phyloP scores from a whole-genome alignment of 371 early-diverging fungal species.

The Mortierella sp. region DNA sequence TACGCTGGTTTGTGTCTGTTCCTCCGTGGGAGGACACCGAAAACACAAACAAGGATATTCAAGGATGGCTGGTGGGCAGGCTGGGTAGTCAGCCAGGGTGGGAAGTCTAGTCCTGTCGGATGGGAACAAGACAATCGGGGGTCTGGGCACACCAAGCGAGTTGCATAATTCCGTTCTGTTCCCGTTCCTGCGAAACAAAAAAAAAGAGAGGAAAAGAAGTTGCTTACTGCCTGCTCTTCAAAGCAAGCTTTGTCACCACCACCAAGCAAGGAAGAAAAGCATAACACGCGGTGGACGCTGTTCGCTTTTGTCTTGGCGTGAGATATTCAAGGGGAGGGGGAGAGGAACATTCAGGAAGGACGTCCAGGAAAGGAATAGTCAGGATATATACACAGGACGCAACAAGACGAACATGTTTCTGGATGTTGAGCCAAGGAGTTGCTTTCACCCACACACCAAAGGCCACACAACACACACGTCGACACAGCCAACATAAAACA shows the following conservation, averaged over 20 bases:
- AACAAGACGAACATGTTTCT: background rate
- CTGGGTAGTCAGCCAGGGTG: background rate
- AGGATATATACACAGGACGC: background rate
- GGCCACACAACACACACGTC: background rate
- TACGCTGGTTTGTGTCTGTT: background rate
- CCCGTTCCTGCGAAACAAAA: conserved; percentile 3
- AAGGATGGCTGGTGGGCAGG: background rate
- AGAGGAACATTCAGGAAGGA: conserved; percentile 2
- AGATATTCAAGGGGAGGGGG: background rate
- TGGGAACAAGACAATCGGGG: conserved; percentile 1
- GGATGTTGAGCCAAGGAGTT: conserved; percentile 5
- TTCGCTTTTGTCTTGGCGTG: background rate
- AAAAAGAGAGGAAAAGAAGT: background rate
- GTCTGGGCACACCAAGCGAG: conserved; percentile 5
- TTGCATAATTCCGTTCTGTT: conserved; percentile 8
- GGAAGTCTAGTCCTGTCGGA: background rate
- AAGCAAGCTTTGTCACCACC: background rate
- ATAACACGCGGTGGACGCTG: background rate
- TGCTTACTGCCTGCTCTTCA: background rate
- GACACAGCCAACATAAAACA: background rate
- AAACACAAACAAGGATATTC: background rate
- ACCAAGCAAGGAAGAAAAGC: background rate
- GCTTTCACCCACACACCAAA: background rate
- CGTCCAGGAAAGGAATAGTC: background rate
- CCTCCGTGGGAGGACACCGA: background rate